Evolutionary conservation across 2,329 filamentous ascomycete species (phyloP).

Genomic region (Fusarium piperis): DNA sequence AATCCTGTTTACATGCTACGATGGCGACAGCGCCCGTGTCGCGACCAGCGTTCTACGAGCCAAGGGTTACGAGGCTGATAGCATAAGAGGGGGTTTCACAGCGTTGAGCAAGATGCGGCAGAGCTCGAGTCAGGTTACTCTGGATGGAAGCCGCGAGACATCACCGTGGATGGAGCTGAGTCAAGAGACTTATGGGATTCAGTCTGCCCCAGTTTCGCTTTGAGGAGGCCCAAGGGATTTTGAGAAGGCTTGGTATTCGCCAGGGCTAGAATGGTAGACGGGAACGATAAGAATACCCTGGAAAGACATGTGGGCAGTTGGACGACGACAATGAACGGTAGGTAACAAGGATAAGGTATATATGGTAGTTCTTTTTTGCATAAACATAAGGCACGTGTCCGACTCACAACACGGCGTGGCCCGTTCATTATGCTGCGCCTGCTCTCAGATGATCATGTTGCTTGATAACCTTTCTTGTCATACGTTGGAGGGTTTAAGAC

Average conservation of each 20-base stretch:
- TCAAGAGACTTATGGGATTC: constrained; percentile 1
- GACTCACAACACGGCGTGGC: background rate
- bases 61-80: constrained; percentile 58
- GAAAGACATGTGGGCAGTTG: background rate
- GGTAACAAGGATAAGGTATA: background rate
- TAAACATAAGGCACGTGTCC: background rate
- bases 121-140: background rate
- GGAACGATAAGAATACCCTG: background rate
- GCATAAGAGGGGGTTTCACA: constrained; percentile 59
- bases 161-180: constrained; percentile 20
- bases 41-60: constrained; percentile 63
- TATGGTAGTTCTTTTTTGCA: background rate
- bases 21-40: constrained; percentile 63
- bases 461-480: too few relatives aligned
- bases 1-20: constrained; percentile 61
- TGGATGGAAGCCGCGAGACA: background rate
- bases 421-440: background rate
- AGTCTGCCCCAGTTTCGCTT: constrained; percentile 14
- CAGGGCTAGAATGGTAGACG: background rate
- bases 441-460: too few relatives aligned
- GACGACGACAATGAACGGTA: background rate
- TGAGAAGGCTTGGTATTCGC: background rate
- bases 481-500: too few relatives aligned
- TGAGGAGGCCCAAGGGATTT: background rate
- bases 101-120: constrained; percentile 45